Evolutionary conservation across 2,329 filamentous ascomycete species (phyloP).

Genomic region (Colletotrichum tofieldiae): DNA sequence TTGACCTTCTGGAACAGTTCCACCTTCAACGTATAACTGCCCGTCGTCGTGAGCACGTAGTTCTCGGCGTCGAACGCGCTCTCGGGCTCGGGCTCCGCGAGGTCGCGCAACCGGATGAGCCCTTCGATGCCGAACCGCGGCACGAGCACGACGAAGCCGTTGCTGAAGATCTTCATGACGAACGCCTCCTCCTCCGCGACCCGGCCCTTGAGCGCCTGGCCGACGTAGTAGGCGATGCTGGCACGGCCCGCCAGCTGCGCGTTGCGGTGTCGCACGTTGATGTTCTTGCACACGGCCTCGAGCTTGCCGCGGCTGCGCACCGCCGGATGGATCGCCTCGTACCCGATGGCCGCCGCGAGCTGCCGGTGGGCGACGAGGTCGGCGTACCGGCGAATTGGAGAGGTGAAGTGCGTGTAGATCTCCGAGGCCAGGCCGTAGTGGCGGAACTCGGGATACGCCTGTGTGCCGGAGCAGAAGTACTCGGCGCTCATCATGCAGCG

Average conservation of each 20-base stretch:
- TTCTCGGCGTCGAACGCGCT: constrained; percentile 88
- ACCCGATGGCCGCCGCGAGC: constrained; percentile 94
- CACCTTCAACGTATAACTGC: constrained; percentile 71
- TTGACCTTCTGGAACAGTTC: constrained; percentile 94
- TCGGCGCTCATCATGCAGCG: constrained; percentile 99
- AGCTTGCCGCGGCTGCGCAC: constrained; percentile 87
- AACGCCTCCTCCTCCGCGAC: constrained; percentile 90
- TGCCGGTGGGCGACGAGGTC: constrained; percentile 95
- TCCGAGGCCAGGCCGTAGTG: constrained; percentile 97
- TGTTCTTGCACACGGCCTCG: constrained; percentile 96
- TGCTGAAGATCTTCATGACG: constrained; percentile 97
- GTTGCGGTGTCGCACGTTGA: constrained; percentile 97
- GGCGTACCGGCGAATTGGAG: constrained; percentile 97
- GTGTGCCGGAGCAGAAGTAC: constrained; percentile 96
- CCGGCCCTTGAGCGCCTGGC: constrained; percentile 89
- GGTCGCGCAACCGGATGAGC: constrained; percentile 87
- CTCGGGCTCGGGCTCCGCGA: constrained; percentile 84
- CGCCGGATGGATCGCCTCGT: constrained; percentile 87
- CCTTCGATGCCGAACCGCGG: constrained; percentile 96
- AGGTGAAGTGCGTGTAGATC: constrained; percentile 99
- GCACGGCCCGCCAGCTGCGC: constrained; percentile 95
- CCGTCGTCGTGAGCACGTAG: constrained; percentile 79
- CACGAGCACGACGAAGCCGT: constrained; percentile 97
- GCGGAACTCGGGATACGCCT: constrained; percentile 93
- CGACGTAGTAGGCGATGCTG: constrained; percentile 97